Evolutionary conservation across 257 asterid genomes (phyloP).

Genomic region (Fraxinus pennsylvanica): DNA sequence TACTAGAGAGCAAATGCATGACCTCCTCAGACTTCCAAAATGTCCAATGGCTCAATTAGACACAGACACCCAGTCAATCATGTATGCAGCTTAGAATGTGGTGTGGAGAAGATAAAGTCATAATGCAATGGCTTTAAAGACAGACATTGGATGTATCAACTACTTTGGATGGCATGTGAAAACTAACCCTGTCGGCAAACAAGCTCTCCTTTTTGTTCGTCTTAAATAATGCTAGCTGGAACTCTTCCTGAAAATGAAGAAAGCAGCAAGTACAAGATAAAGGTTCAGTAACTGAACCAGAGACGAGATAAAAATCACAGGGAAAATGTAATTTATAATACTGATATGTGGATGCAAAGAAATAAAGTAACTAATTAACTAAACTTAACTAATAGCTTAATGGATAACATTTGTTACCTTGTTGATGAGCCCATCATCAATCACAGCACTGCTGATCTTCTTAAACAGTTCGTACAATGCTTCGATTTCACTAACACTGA

Average conservation of each 20-base stretch:
- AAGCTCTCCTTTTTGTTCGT: constrained; percentile 76
- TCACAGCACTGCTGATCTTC: constrained; percentile 84
- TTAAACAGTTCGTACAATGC: constrained; percentile 79
- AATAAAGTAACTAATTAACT: constrained; percentile 14
- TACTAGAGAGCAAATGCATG: background rate
- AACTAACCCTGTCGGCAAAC: constrained; percentile 87
- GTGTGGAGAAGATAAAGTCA: constrained; percentile 1
- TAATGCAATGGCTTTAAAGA: background rate
- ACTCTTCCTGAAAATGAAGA: constrained; percentile 68
- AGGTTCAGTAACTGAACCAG: constrained; percentile 26
- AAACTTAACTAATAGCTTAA: constrained; percentile 18
- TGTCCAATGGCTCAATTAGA: background rate
- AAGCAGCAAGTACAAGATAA: constrained; percentile 21
- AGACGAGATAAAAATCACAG: constrained; percentile 8
- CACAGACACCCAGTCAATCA: constrained; percentile 14
- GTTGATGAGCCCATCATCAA: constrained; percentile 85
- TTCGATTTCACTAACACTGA: constrained; percentile 84
- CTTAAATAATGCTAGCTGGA: constrained; percentile 83
- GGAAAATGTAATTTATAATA: background rate
- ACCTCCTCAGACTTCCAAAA: background rate
- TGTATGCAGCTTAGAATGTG: constrained; percentile 3
- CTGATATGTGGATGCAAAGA: background rate
- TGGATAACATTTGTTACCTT: constrained; percentile 51
- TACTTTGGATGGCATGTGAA: constrained; percentile 41
- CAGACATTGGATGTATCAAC: constrained; percentile 15